phyloP scores from a whole-genome alignment of 305 asterid genomes.

The Fraxinus nigra region DNA sequence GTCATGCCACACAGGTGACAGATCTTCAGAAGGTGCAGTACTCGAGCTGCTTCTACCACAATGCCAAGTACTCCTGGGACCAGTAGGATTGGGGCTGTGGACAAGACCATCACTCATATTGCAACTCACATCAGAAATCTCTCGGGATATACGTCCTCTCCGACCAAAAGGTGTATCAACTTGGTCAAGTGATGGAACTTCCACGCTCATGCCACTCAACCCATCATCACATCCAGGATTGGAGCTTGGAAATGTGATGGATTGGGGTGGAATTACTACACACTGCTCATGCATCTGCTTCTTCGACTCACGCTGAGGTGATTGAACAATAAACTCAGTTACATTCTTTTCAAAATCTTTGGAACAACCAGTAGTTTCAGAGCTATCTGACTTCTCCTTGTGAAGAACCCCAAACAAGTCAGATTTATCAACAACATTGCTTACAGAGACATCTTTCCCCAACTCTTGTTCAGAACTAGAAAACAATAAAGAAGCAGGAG shows the following conservation, averaged over 20 bases:
- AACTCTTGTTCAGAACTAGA: conserved; percentile 27
- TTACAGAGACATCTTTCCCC: conserved; percentile 26
- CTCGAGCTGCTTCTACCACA: conserved; percentile 43
- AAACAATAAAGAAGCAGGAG: conserved; percentile 27
- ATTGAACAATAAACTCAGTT: conserved; percentile 25
- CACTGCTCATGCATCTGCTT: conserved; percentile 29
- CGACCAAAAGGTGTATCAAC: conserved; percentile 36
- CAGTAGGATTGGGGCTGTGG: conserved; percentile 38
- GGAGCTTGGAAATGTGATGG: conserved; percentile 33
- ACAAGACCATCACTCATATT: conserved; percentile 38
- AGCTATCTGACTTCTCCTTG: conserved; percentile 20
- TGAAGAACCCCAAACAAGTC: conserved; percentile 29
- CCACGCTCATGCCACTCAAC: conserved; percentile 47
- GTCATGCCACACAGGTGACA: conserved; percentile 54
- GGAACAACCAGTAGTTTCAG: conserved; percentile 15
- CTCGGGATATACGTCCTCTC: conserved; percentile 33
- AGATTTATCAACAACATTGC: conserved; percentile 25
- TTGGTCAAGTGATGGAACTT: conserved; percentile 54
- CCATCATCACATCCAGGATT: conserved; percentile 30
- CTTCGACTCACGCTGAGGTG: conserved; percentile 24
- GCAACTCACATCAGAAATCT: conserved; percentile 42
- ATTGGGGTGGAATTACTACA: conserved; percentile 29
- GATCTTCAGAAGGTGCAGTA: conserved; percentile 54
- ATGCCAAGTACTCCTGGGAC: conserved; percentile 41
- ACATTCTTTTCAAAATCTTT: conserved; percentile 22